Conservation (phyloP, 495 filamentous ascomycete genomes). For the Talaromyces trachyspermus region DNA sequence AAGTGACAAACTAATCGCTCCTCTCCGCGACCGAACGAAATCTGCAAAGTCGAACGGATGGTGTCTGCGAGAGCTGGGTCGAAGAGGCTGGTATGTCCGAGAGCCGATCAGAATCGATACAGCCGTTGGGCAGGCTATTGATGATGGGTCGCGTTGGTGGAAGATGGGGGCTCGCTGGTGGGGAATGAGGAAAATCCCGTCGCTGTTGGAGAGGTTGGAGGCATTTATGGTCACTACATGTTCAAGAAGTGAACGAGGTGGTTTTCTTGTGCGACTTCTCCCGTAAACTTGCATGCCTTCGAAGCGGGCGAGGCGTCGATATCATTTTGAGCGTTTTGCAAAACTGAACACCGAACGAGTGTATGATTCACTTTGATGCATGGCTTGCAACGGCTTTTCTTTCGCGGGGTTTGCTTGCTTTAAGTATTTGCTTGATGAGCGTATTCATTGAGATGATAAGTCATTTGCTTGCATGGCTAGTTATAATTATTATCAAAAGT, state of each 20-base stretch:
- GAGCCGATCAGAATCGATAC: conserved; percentile 26
- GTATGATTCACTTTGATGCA: conserved; percentile 1
- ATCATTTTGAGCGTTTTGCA: conserved; percentile 3
- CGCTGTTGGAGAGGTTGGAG: conserved; percentile 68
- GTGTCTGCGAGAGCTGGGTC: conserved; percentile 61
- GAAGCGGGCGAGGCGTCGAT: not conserved
- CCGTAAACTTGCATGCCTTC: conserved; percentile 4
- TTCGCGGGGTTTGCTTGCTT: not conserved
- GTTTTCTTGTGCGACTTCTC: conserved; percentile 5
- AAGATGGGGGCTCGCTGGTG: conserved; percentile 87
- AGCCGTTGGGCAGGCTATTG: conserved; percentile 19
- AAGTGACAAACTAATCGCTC: conserved; percentile 59
- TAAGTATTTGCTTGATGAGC: not conserved
- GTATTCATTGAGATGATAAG: too few relatives aligned
- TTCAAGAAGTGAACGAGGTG: conserved; percentile 51
- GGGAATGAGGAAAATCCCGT: conserved; percentile 83
- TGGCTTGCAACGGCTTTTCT: not conserved
- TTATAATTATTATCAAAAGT: conserved; percentile 7
- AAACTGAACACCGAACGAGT: not conserved
- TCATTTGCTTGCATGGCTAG: too few relatives aligned
- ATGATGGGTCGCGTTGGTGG: conserved; percentile 58
- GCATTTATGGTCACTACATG: conserved; percentile 84
- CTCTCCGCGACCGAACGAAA: conserved; percentile 45
- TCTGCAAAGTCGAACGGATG: conserved; percentile 52
- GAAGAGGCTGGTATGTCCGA: conserved; percentile 63